Percentiles rank a stretch among this genome's conserved stretches.
phyloP scores from a whole-genome alignment of 2,329 filamentous ascomycete species.

The Xylariomycetidae sp. region DNA sequence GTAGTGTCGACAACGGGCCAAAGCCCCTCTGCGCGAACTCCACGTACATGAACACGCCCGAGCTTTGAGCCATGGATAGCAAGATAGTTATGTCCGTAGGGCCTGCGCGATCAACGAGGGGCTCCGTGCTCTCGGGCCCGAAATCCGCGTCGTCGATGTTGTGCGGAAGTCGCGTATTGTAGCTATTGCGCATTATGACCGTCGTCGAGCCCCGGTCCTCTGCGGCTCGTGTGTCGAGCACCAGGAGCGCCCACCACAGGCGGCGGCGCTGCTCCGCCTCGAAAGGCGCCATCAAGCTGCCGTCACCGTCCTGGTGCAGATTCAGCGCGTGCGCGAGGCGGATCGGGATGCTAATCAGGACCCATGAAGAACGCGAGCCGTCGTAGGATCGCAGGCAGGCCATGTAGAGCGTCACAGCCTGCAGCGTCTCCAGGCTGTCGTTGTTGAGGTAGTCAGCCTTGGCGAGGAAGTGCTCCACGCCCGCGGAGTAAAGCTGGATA shows the following conservation, averaged over 20 bases:
- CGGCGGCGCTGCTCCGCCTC: slow-evolving; percentile 57
- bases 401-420: slow-evolving; percentile 38
- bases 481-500: slow-evolving; percentile 25
- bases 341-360: slow-evolving; percentile 34
- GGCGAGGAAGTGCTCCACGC: slow-evolving; percentile 34
- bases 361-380: slow-evolving; percentile 37
- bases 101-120: slow-evolving; percentile 30
- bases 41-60: slow-evolving; percentile 34
- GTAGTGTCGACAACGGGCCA: slow-evolving; percentile 1
- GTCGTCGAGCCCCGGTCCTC: slow-evolving; percentile 48
- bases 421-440: slow-evolving; percentile 33
- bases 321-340: slow-evolving; percentile 39
- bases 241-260: slow-evolving; percentile 58
- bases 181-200: slow-evolving; percentile 36
- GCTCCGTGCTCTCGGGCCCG: slow-evolving; percentile 31
- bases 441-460: slow-evolving; percentile 40
- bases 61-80: slow-evolving; percentile 35
- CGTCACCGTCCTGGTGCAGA: slow-evolving; percentile 38
- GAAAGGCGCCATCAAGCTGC: slow-evolving; percentile 34
- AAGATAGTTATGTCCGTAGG: slow-evolving; percentile 38
- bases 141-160: slow-evolving; percentile 52
- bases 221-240: slow-evolving; percentile 53
- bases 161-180: slow-evolving; percentile 43
- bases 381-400: slow-evolving; percentile 34
- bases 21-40: slow-evolving; percentile 26